phyloP scores from a whole-genome alignment of 202 grass and related monocot species.

The Saccharum hybrid region DNA sequence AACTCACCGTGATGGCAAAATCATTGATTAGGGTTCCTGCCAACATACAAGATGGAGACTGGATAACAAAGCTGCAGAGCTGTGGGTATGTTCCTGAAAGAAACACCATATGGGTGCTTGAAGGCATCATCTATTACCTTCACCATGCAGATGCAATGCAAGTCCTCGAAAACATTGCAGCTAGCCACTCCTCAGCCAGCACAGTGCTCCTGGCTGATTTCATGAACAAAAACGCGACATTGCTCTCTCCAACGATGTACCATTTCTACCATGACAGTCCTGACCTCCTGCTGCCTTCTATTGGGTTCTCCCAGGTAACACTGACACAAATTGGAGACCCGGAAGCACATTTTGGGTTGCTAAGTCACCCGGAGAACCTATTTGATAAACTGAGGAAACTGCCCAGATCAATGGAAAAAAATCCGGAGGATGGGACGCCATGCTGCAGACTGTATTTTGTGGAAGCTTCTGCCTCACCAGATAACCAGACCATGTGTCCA shows the following conservation, averaged over 20 bases:
- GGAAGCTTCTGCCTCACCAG: constrained; percentile 65
- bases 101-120: constrained; percentile 90
- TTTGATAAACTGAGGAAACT: constrained; percentile 91
- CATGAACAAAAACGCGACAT: constrained; percentile 81
- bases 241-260: constrained; percentile 65
- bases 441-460: constrained; percentile 90
- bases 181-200: constrained; percentile 41
- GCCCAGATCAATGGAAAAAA: constrained; percentile 76
- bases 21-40: constrained; percentile 68
- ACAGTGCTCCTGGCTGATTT: constrained; percentile 78
- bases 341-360: constrained; percentile 85
- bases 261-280: constrained; percentile 95
- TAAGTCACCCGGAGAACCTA: constrained; percentile 84
- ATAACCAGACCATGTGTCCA: constrained; percentile 52
- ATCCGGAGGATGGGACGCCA: constrained; percentile 83
- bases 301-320: constrained; percentile 74
- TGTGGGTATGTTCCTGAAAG: constrained; percentile 70
- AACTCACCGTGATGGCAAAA: constrained; percentile 59
- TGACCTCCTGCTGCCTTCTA: constrained; percentile 72
- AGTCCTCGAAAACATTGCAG: constrained; percentile 72
- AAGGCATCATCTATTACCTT: constrained; percentile 98
- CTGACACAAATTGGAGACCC: constrained; percentile 87
- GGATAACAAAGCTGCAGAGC: constrained; percentile 73
- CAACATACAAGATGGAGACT: constrained; percentile 68
- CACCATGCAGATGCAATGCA: constrained; percentile 71